phyloP scores from a whole-genome alignment of 495 filamentous ascomycete species.

The Tetracladium setigerum region DNA sequence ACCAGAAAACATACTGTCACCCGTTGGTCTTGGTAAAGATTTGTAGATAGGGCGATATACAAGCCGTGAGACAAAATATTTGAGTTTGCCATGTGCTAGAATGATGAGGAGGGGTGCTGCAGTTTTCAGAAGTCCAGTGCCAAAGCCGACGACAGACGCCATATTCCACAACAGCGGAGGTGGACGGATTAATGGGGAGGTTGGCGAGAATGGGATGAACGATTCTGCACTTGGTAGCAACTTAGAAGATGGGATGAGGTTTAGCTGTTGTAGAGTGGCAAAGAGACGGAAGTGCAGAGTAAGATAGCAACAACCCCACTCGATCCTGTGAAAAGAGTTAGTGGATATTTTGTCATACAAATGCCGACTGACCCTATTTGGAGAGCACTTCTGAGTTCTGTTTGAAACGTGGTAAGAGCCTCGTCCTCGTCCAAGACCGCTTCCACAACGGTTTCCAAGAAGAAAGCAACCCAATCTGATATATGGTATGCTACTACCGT shows the following conservation, averaged over 20 bases:
- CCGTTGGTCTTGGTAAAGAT: constrained; percentile 15
- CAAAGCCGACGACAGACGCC: constrained; percentile 2
- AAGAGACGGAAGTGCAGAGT: constrained; percentile 39
- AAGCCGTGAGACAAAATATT: constrained; percentile 7
- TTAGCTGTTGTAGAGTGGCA: constrained; percentile 39
- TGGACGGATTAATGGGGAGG: constrained; percentile 33
- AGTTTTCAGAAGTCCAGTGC: neutral
- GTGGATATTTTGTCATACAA: neutral
- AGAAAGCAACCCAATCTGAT: constrained; percentile 14
- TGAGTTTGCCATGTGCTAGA: constrained; percentile 10
- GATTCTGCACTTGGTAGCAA: constrained; percentile 35
- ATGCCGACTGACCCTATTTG: neutral
- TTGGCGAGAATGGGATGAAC: constrained; percentile 40
- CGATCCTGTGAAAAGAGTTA: constrained; percentile 1
- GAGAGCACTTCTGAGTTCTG: neutral
- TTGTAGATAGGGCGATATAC: constrained; percentile 18
- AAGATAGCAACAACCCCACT: constrained; percentile 25
- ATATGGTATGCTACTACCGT: constrained; percentile 17
- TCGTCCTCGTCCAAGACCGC: constrained; percentile 8
- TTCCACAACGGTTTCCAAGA: constrained; percentile 11
- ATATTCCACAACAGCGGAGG: constrained; percentile 1
- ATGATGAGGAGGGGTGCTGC: constrained; percentile 16
- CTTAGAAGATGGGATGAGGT: constrained; percentile 30
- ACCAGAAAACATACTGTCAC: constrained; percentile 17
- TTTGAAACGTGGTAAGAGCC: neutral